Conservation (phyloP, 2,329 filamentous ascomycete genomes). For the Paracamarosporium sp. region DNA sequence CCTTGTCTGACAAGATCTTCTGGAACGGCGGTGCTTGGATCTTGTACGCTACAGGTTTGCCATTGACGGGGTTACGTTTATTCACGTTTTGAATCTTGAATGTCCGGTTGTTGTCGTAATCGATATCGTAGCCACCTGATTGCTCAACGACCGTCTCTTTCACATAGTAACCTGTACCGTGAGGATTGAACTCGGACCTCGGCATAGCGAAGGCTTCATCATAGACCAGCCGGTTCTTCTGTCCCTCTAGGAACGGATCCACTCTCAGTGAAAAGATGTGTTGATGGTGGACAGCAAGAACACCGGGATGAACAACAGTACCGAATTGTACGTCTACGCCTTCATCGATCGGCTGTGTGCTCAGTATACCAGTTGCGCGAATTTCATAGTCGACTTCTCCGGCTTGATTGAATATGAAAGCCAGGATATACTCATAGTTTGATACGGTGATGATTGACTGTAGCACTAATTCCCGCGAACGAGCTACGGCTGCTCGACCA, state of each 20-base stretch:
- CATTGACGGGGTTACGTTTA: conserved; percentile 55
- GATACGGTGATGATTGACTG: conserved; percentile 75
- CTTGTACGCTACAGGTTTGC: conserved; percentile 58
- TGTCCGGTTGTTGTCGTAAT: conserved; percentile 51
- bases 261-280: conserved; percentile 71
- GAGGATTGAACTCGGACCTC: conserved; percentile 61
- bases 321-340: conserved; percentile 70
- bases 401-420: conserved; percentile 75
- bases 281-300: conserved; percentile 74
- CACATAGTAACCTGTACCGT: conserved; percentile 58
- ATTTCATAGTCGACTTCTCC: conserved; percentile 72
- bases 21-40: conserved; percentile 58
- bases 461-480: conserved; percentile 70
- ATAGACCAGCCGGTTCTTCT: conserved; percentile 56
- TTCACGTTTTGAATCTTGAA: conserved; percentile 59
- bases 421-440: conserved; percentile 77
- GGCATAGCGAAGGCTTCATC: conserved; percentile 66
- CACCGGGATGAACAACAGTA: conserved; percentile 72
- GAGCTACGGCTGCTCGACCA: conserved; percentile 66
- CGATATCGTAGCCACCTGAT: conserved; percentile 59
- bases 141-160: conserved; percentile 55
- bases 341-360: conserved; percentile 71
- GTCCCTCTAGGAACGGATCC: conserved; percentile 56
- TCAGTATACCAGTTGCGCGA: conserved; percentile 72
- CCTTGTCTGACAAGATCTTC: conserved; percentile 59